These are phyloP conservation scores for Persicaria tinctoria DNA, from an alignment of 148 eudicot species.

Conservation along the genomic window DNA sequence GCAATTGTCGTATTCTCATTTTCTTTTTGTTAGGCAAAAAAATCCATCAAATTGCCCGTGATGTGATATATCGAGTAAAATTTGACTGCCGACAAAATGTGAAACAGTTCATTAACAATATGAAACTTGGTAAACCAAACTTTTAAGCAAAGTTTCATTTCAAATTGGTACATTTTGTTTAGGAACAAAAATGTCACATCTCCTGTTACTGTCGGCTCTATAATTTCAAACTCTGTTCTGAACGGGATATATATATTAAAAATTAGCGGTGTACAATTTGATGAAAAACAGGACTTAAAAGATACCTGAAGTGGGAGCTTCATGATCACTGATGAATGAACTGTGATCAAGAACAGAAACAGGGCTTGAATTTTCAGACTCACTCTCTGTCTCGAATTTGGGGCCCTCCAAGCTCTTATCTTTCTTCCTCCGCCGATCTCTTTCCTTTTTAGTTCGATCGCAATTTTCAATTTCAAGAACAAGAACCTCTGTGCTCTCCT, in stretches of 20 bases:
- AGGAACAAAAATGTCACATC: too few species aligned
- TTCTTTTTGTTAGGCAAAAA: neutral
- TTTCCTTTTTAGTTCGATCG: slow-evolving; percentile 6
- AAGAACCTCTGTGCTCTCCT: neutral
- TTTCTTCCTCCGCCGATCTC: slow-evolving; percentile 27
- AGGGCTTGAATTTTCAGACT: slow-evolving; percentile 65
- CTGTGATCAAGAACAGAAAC: slow-evolving; percentile 72
- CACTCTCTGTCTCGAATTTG: slow-evolving; percentile 36
- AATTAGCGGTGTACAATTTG: neutral
- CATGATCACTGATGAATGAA: slow-evolving; percentile 37
- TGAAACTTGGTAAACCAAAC: too few species aligned
- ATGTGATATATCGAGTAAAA: too few species aligned
- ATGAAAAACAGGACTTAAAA: neutral
- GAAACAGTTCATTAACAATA: too few species aligned
- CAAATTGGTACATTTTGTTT: too few species aligned
- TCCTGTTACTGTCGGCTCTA: too few species aligned
- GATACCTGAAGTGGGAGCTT: slow-evolving; percentile 44
- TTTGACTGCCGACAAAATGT: too few species aligned
- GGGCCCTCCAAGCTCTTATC: slow-evolving; percentile 19
- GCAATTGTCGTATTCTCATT: neutral
- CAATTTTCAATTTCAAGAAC: slow-evolving; percentile 18
- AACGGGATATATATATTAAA: neutral
- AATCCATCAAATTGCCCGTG: neutral
- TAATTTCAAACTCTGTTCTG: too few species aligned
- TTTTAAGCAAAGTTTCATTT: too few species aligned